phyloP scores from a whole-genome alignment of 2,329 filamentous ascomycete species.

The Sarocladium strictum region DNA sequence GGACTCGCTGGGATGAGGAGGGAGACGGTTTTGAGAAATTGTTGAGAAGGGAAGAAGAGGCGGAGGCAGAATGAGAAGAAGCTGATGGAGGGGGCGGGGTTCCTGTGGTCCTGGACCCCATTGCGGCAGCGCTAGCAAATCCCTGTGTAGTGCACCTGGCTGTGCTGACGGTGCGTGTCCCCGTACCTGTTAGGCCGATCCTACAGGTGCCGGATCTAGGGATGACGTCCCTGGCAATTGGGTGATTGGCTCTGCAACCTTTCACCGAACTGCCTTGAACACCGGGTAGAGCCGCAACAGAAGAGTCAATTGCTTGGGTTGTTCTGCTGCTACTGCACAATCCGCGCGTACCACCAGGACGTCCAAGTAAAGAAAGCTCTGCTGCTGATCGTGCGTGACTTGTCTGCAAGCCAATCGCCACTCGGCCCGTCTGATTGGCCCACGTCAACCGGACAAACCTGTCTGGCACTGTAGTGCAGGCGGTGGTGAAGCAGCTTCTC shows the following conservation, averaged over 20 bases:
- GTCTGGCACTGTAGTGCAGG: not conserved
- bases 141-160: not conserved
- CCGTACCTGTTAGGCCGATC: not conserved
- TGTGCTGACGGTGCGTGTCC: not conserved
- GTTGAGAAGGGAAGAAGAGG: conserved; percentile 15
- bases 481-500: conserved; percentile 1
- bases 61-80: not conserved
- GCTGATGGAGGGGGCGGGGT: conserved; percentile 10
- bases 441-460: not conserved
- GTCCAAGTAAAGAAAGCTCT: not conserved
- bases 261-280: not conserved
- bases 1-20: conserved; percentile 13
- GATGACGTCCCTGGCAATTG: not conserved
- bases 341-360: not conserved
- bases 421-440: conserved; percentile 5
- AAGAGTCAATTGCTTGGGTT: not conserved
- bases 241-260: not conserved
- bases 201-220: not conserved
- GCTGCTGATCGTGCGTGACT: not conserved
- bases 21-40: conserved; percentile 13
- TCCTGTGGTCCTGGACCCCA: conserved; percentile 3
- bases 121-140: conserved; percentile 9
- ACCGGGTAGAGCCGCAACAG: not conserved
- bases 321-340: not conserved
- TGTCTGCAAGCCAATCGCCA: not conserved